A percentile compares a stretch with the other conserved stretches of the same genome.
Evolutionary conservation across 495 filamentous ascomycete genomes (phyloP).

Genomic region (Pseudevernia furfuracea): DNA sequence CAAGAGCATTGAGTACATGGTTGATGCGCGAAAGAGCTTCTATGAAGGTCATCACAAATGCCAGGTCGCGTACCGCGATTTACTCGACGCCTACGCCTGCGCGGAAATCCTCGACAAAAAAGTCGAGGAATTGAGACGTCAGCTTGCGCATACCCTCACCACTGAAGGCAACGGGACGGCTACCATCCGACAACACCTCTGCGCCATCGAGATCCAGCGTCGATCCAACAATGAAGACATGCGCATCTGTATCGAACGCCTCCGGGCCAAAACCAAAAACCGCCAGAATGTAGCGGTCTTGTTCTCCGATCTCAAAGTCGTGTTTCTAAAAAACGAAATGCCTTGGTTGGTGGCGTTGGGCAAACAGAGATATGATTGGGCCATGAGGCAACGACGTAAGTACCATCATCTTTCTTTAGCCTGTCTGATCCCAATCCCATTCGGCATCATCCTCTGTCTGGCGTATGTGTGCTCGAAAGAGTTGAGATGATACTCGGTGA

Average conservation of each 20-base stretch:
- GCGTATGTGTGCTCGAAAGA: no score
- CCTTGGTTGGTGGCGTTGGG: neutral
- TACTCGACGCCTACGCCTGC: neutral
- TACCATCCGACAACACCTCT: neutral
- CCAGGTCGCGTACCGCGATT: constrained; percentile 4
- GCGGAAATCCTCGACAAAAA: neutral
- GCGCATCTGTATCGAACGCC: neutral
- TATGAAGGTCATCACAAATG: constrained; percentile 8
- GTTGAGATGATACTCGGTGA: no score
- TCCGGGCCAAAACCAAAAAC: neutral
- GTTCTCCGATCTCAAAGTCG: neutral
- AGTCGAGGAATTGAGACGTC: neutral
- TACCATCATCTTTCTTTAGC: no score
- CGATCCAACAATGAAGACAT: neutral
- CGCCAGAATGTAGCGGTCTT: neutral
- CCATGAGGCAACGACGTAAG: neutral
- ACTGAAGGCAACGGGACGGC: no score
- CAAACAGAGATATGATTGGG: neutral
- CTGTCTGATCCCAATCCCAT: no score
- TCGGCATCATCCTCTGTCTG: no score
- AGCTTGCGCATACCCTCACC: neutral
- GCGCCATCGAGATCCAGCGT: neutral
- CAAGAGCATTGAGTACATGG: constrained; percentile 13
- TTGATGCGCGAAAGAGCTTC: constrained; percentile 4
- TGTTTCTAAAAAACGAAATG: neutral